Base-by-base conservation (phyloP, 2,329 filamentous ascomycete genomes). In the Verticillium isaacii region DNA sequence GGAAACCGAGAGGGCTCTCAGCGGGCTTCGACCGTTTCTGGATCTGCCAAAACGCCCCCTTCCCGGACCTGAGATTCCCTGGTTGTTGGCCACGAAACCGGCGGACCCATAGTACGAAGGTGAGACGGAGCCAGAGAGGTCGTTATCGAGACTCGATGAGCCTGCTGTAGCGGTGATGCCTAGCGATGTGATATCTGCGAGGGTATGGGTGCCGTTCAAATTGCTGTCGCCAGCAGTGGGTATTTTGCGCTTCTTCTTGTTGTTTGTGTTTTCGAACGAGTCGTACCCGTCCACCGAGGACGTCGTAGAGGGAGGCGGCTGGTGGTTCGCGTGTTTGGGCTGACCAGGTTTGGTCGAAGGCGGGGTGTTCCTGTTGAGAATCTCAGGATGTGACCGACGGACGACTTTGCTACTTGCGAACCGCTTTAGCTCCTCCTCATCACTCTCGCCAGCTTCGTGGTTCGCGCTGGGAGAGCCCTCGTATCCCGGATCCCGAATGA, bases 241-340 rank as follows among this genome's bases (percentile, higher is more conserved):
- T 41, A 99, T 98, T 78, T 99, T 99, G 68, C 95, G 86, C 77
- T 99, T 98, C 81, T 98, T 99, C 78, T 99, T 99, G 74, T 99
- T 99, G 75, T 97, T 98, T 39, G 92, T 96, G 70, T 98, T 98
- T 75, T 99, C 95, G 70, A 97, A 96, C 7, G 92, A 95, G 74
- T 99, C 95, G 74, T 98, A 98, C 15, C 93, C 93, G 73, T 98
- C 94, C 12, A 86, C 80, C 2, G 89, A 90, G 5, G 89, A 89
- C 6, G 85, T 83, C 29, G 89, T 87, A 14, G 91, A 92, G 54
- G 83, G 84, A 57, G 89, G 84, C 25, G 86, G 85, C 54, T 86
- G 81, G 19, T 79, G 75, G 61, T 80, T 81, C 2, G 74, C 63
- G 58, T 80, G 78, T 62, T 79, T 80, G 36, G 76, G 65, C 36